These are phyloP conservation scores for Trichoderma sp. DNA, from an alignment of 2,329 filamentous ascomycete species.

Conservation along the genomic window DNA sequence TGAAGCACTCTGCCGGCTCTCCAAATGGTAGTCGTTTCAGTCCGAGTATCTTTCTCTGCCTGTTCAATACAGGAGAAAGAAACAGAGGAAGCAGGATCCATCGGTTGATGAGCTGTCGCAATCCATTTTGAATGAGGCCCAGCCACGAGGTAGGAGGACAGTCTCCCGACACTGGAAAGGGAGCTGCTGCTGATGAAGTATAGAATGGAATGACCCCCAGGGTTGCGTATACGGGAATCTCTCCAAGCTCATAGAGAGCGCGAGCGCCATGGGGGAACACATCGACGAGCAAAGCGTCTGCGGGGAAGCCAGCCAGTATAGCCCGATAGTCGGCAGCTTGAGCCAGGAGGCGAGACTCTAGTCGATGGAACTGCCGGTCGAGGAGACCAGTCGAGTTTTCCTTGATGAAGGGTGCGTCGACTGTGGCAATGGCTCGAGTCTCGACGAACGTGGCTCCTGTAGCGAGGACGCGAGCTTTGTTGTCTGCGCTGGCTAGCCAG, in stretches of 20 bases:
- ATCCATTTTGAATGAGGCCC: slow-evolving; percentile 36
- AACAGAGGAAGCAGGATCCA: slow-evolving; percentile 37
- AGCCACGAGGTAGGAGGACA: slow-evolving; percentile 37
- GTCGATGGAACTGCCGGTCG: slow-evolving; percentile 36
- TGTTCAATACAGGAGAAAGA: slow-evolving; percentile 39
- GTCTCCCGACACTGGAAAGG: slow-evolving; percentile 40
- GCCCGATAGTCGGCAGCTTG: slow-evolving; percentile 44
- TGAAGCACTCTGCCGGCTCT: slow-evolving; percentile 39
- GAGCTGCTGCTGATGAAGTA: slow-evolving; percentile 37
- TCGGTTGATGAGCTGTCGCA: slow-evolving; percentile 36
- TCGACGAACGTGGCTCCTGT: slow-evolving; percentile 42
- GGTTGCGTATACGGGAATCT: slow-evolving; percentile 43
- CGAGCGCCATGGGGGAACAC: slow-evolving; percentile 44
- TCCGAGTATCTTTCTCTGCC: slow-evolving; percentile 38
- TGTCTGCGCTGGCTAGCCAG: slow-evolving; percentile 43
- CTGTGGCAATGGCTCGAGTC: slow-evolving; percentile 37
- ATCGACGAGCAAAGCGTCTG: slow-evolving; percentile 44
- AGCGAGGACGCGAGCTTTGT: slow-evolving; percentile 40
- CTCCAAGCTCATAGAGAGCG: slow-evolving; percentile 42
- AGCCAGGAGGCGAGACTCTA: slow-evolving; percentile 38
- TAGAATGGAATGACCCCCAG: slow-evolving; percentile 47
- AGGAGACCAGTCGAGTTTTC: slow-evolving; percentile 39
- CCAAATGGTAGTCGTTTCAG: slow-evolving; percentile 37
- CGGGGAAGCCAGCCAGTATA: slow-evolving; percentile 36
- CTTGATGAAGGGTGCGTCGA: slow-evolving; percentile 39